These are phyloP conservation scores for Zygnema circumcarinatum DNA, from an alignment of 139 green algal species.

Conservation along the genomic window DNA sequence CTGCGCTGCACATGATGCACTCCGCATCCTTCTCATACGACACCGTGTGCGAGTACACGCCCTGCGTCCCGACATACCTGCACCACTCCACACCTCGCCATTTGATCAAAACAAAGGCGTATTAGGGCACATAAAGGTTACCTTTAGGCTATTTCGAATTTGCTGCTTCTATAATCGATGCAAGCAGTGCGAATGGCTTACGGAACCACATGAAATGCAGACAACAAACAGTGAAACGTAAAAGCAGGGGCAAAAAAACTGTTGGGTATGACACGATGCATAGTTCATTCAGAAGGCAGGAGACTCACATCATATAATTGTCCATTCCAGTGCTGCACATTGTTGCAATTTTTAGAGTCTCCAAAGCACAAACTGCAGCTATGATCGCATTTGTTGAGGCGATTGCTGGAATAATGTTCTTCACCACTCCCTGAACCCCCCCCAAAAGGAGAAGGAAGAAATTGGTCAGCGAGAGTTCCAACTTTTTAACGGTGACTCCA, in stretches of 20 bases:
- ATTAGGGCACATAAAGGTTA: background rate
- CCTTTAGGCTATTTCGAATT: too few species aligned
- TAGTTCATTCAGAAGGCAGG: too few species aligned
- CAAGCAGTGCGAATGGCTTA: too few species aligned
- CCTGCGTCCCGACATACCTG: conserved; percentile 87
- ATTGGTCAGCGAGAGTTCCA: too few species aligned
- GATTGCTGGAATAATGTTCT: conserved; percentile 99
- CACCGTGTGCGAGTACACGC: conserved; percentile 94
- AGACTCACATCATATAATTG: conserved; percentile 96
- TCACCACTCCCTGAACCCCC: conserved; percentile 84
- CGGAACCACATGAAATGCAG: too few species aligned
- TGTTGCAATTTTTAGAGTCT: conserved; percentile 95
- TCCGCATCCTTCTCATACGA: conserved; percentile 84
- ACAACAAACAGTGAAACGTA: too few species aligned
- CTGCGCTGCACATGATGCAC: conserved; percentile 89
- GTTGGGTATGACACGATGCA: too few species aligned
- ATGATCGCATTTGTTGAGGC: conserved; percentile 98
- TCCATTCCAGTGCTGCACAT: conserved; percentile 77
- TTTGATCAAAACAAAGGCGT: conserved; percentile 6
- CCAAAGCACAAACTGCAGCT: conserved; percentile 85
- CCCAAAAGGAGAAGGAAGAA: too few species aligned
- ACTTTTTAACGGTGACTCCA: too few species aligned
- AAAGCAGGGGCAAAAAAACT: too few species aligned
- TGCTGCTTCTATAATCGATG: too few species aligned
- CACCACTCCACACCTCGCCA: too few species aligned